phyloP scores from a whole-genome alignment of 352 stramenopile species.

The Phytophthora sojae region DNA sequence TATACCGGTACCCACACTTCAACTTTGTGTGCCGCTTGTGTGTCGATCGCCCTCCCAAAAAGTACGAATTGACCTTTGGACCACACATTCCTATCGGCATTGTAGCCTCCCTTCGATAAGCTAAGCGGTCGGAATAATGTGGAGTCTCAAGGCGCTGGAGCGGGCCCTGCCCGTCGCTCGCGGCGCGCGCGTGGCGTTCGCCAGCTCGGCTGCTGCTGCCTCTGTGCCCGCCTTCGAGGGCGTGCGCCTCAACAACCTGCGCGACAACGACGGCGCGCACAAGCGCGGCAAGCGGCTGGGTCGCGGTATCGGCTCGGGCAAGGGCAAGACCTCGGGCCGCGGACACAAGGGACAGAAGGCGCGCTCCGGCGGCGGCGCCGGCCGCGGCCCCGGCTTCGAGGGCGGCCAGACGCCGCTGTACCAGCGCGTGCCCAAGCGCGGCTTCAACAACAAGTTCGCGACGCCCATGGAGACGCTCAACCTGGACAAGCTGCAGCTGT shows the following conservation, averaged over 20 bases:
- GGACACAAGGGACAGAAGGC: conserved; percentile 99
- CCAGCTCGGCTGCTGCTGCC: conserved; percentile 46
- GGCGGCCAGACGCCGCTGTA: conserved; percentile 98
- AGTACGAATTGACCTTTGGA: conserved; percentile 19
- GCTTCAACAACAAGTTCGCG: conserved; percentile 96
- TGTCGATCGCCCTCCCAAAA: conserved; percentile 2
- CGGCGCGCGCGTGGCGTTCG: conserved; percentile 36
- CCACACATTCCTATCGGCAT: conserved; percentile 24
- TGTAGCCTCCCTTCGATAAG: conserved; percentile 4
- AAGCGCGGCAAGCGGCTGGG: conserved; percentile 93
- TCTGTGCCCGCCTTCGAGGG: conserved; percentile 46
- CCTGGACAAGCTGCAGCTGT: conserved; percentile 95
- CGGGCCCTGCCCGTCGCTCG: conserved; percentile 50
- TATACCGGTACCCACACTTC: not conserved
- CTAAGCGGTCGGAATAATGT: conserved; percentile 49
- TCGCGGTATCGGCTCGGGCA: conserved; percentile 92
- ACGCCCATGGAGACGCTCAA: conserved; percentile 94
- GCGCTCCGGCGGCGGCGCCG: conserved; percentile 84
- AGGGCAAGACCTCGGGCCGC: conserved; percentile 95
- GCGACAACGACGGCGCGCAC: conserved; percentile 87
- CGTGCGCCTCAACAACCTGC: conserved; percentile 87
- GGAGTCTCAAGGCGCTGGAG: conserved; percentile 67
- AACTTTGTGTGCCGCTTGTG: conserved; percentile 14
- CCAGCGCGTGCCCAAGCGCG: conserved; percentile 97
- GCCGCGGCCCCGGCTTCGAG: conserved; percentile 94